Conservation (phyloP, 768 basidiomycete species). For the Boletus tomentosulus region DNA sequence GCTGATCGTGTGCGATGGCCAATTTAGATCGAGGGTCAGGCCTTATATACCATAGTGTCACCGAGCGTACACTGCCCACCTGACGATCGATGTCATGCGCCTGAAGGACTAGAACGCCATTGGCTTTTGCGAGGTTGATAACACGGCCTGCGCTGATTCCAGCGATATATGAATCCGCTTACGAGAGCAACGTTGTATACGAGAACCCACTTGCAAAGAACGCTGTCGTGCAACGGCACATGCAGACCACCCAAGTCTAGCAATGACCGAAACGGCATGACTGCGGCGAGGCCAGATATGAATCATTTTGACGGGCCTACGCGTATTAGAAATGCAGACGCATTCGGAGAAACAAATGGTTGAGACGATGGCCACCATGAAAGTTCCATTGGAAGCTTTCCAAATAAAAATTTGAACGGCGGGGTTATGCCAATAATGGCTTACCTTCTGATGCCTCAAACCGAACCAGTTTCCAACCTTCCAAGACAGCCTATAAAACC, state of each 20-base stretch:
- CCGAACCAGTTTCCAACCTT: constrained; percentile 6
- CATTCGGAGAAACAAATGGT: not conserved
- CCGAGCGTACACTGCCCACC: constrained; percentile 14
- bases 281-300: constrained; percentile 10
- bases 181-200: not conserved
- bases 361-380: constrained; percentile 4
- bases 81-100: constrained; percentile 5
- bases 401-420: constrained; percentile 1
- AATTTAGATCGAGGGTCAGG: not conserved
- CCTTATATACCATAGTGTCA: constrained; percentile 3
- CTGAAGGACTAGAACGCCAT: not conserved
- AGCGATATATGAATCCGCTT: not conserved
- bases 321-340: not conserved
- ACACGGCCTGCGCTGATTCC: not conserved
- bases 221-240: not conserved
- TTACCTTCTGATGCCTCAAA: not conserved
- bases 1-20: constrained; percentile 8
- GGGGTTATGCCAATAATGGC: constrained; percentile 10
- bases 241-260: not conserved
- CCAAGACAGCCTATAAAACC: not conserved
- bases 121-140: not conserved
- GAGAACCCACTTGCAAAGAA: constrained; percentile 2
- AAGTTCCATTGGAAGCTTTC: constrained; percentile 25
- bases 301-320: not conserved
- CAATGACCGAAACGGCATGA: constrained; percentile 1